These are phyloP conservation scores for Acer saccharum DNA, from an alignment of 345 rosid species.

Conservation along the genomic window DNA sequence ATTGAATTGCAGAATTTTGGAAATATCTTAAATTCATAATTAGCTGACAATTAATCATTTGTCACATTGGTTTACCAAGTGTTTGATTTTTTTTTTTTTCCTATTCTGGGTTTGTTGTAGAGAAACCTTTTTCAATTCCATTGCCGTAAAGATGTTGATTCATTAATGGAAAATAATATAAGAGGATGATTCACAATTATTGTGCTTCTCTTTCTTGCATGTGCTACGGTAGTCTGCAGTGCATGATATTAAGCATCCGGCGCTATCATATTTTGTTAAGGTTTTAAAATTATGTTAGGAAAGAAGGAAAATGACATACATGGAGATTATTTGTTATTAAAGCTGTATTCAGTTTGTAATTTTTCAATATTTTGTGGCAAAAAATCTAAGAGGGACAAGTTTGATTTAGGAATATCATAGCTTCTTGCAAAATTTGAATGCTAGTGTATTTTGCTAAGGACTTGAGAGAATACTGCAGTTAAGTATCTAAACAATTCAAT, in stretches of 20 bases:
- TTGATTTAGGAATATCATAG: background rate
- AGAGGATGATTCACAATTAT: background rate
- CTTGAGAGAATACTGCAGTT: constrained; percentile 9
- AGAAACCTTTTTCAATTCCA: background rate
- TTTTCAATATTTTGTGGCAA: background rate
- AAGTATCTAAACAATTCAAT: background rate
- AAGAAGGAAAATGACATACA: background rate
- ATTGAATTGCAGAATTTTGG: constrained; percentile 11
- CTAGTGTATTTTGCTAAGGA: constrained; percentile 4
- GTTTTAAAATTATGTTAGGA: background rate
- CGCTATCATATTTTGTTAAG: background rate
- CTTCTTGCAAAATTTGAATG: constrained; percentile 7
- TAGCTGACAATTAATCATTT: background rate
- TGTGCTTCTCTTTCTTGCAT: background rate
- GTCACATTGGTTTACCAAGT: background rate
- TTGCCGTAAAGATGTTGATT: background rate
- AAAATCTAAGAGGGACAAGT: background rate
- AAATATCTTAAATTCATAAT: background rate
- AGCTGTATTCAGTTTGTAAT: background rate
- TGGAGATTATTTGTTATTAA: background rate
- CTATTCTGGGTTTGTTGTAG: background rate
- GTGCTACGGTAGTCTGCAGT: background rate
- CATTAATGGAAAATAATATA: background rate
- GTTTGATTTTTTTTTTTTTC: background rate
- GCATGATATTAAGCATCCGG: background rate